These are phyloP conservation scores for Solanum etuberosum DNA, from an alignment of 257 asterid genomes.

Conservation along the genomic window DNA sequence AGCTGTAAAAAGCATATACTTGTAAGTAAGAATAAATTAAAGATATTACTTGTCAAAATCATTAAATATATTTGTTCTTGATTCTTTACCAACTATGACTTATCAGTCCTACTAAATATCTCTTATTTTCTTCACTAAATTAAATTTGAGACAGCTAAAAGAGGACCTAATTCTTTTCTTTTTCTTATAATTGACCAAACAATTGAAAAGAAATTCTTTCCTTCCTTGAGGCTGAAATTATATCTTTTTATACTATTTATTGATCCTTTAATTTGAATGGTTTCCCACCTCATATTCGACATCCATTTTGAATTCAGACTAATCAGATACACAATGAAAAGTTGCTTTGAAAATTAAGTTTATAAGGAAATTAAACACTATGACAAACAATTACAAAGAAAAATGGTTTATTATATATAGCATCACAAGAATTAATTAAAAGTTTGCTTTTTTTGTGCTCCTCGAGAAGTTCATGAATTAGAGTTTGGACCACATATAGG, in stretches of 20 bases:
- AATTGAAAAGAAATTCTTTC: background rate
- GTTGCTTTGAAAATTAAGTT: background rate
- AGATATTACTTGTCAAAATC: background rate
- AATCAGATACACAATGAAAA: background rate
- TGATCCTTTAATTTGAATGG: background rate
- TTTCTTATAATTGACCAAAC: background rate
- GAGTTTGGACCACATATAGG: background rate
- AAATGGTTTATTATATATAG: background rate
- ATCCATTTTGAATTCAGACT: background rate
- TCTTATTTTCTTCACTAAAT: background rate
- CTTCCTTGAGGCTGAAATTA: background rate
- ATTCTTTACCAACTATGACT: background rate
- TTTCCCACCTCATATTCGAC: background rate
- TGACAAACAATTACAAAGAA: background rate
- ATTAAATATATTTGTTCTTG: background rate
- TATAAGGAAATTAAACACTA: background rate
- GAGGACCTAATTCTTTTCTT: background rate
- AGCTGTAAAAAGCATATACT: background rate
- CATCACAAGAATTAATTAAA: background rate
- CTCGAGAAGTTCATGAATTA: background rate
- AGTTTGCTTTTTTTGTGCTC: background rate
- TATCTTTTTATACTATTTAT: background rate
- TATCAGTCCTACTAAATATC: background rate
- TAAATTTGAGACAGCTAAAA: background rate
- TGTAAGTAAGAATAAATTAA: background rate